phyloP scores from a whole-genome alignment of 140 eudicot species.

The Flaveria floridana region DNA sequence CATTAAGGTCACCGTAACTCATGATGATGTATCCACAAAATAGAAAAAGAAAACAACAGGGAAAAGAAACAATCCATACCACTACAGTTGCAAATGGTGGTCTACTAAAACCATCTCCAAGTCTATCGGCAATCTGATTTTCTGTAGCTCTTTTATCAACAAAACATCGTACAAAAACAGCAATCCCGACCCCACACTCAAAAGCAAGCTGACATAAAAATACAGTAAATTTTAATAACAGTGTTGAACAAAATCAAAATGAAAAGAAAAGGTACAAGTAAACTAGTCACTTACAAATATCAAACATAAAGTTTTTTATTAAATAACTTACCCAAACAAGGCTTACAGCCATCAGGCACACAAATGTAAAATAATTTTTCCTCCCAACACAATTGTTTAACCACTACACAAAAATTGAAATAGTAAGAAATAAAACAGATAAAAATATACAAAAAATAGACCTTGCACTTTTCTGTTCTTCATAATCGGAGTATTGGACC shows the following conservation, averaged over 20 bases:
- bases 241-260: not conserved
- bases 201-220: slow-evolving; percentile 54
- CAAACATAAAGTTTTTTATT: not conserved
- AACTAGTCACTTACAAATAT: not conserved
- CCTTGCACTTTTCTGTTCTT: not conserved
- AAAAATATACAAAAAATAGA: not conserved
- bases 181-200: slow-evolving; percentile 87
- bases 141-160: slow-evolving; percentile 61
- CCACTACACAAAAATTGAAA: slow-evolving; percentile 60
- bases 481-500: not conserved
- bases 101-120: slow-evolving; percentile 86
- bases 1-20: not conserved
- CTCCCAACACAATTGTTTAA: slow-evolving; percentile 93
- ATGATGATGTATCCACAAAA: not conserved
- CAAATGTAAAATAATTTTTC: slow-evolving; percentile 72
- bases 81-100: slow-evolving; percentile 91
- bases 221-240: slow-evolving; percentile 9
- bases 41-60: not conserved
- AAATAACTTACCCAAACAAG: slow-evolving; percentile 74
- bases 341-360: slow-evolving; percentile 79
- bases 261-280: not conserved
- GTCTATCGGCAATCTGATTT: slow-evolving; percentile 67
- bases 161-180: slow-evolving; percentile 88
- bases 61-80: slow-evolving; percentile 40
- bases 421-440: not conserved